Conservation (phyloP, 2,329 filamentous ascomycete species). For the Cytospora mali region DNA sequence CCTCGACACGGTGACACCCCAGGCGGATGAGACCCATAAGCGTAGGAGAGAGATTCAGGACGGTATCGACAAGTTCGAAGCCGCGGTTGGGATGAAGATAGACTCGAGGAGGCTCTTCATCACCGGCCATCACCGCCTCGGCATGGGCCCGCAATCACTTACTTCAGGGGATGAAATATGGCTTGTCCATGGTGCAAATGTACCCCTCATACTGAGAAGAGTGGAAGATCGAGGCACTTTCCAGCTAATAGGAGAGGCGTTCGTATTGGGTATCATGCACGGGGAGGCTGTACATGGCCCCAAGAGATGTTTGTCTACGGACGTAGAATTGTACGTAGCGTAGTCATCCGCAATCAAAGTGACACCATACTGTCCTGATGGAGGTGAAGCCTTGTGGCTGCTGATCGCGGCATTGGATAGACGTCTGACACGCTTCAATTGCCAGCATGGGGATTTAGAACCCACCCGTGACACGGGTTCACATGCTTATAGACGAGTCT, state of each 20-base stretch:
- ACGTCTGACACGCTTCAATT: too few relatives aligned
- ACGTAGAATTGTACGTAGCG: background rate
- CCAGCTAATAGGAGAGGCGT: background rate
- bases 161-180: background rate
- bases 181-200: background rate
- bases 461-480: too few relatives aligned
- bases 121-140: background rate
- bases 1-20: background rate
- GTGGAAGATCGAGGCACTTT: background rate
- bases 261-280: background rate
- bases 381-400: too few relatives aligned
- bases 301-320: background rate
- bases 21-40: background rate
- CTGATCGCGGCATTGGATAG: background rate
- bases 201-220: background rate
- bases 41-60: background rate
- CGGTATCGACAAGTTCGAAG: slow-evolving; percentile 1
- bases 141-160: background rate
- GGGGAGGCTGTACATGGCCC: background rate
- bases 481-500: too few relatives aligned
- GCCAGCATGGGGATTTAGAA: too few relatives aligned
- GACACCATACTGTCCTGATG: too few relatives aligned
- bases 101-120: background rate
- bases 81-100: background rate
- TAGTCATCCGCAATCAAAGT: background rate